A percentile compares a stretch with the other conserved stretches of the same genome.
Conservation (phyloP, 495 filamentous ascomycete species). For the Articulospora tetracladia region DNA sequence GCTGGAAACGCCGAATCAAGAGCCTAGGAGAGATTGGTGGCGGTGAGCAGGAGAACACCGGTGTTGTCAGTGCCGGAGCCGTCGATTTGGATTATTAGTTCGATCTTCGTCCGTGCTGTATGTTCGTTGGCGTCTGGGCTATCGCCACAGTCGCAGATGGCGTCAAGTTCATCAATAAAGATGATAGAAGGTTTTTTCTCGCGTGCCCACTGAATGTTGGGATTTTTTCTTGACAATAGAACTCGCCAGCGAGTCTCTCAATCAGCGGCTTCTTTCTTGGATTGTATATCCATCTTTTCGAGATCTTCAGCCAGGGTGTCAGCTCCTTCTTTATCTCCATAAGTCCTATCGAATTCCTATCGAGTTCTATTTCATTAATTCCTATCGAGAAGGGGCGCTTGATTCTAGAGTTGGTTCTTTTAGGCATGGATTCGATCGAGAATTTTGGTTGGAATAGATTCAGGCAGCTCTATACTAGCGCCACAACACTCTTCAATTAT, state of each 20-base stretch:
- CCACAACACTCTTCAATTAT: not conserved
- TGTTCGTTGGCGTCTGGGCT: too few species aligned
- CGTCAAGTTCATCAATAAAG: constrained; percentile 4
- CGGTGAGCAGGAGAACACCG: not conserved
- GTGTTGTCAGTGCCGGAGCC: not conserved
- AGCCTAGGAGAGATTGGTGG: not conserved
- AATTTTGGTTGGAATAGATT: not conserved
- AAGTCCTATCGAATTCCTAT: not conserved
- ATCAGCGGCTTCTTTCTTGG: not conserved
- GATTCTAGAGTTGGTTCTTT: not conserved
- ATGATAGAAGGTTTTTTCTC: constrained; percentile 1
- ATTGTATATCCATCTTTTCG: not conserved
- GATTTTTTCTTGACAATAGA: not conserved
- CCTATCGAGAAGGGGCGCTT: not conserved
- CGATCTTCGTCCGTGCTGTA: not conserved
- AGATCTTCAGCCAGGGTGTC: not conserved
- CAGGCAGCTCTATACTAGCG: not conserved
- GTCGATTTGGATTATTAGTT: constrained; percentile 1
- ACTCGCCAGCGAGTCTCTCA: not conserved
- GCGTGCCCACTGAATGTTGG: not conserved
- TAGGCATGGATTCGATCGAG: not conserved
- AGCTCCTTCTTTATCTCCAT: not conserved
- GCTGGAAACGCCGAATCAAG: constrained; percentile 4
- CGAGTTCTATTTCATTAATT: not conserved
- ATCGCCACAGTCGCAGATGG: not conserved